Evolutionary conservation across 225 moss, liverwort and hornwort species (phyloP).

Genomic region (Takakia lepidozioides): DNA sequence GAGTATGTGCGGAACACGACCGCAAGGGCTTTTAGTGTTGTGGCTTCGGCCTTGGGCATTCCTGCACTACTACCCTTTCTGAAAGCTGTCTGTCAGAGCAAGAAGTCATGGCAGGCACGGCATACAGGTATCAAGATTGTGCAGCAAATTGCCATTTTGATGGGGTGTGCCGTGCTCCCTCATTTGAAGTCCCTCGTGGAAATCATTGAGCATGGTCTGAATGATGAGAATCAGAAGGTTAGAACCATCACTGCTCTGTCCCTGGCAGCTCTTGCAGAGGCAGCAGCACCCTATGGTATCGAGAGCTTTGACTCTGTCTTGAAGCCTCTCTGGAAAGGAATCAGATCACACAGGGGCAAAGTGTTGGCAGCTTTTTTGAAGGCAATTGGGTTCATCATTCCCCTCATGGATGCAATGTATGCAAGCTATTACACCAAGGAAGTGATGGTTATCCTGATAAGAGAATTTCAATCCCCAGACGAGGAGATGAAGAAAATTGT

Average conservation of each 20-base stretch:
- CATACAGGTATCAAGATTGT: constrained; percentile 99
- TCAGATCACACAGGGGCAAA: constrained; percentile 95
- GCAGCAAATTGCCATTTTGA: constrained; percentile 98
- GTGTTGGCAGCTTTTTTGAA: constrained; percentile 97
- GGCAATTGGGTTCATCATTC: constrained; percentile 98
- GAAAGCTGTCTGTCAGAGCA: constrained; percentile 99
- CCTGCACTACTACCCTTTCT: constrained; percentile 91
- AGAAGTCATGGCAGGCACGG: constrained; percentile 99
- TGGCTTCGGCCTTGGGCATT: constrained; percentile 94
- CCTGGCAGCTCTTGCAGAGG: constrained; percentile 92
- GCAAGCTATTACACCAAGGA: constrained; percentile 98
- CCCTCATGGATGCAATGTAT: constrained; percentile 99
- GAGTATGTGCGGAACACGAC: constrained; percentile 98
- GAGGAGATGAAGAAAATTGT: constrained; percentile 99
- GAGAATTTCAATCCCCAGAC: constrained; percentile 98
- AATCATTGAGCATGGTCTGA: constrained; percentile 97
- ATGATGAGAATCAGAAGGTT: constrained; percentile 97
- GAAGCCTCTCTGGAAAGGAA: constrained; percentile 99
- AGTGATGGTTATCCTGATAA: constrained; percentile 93
- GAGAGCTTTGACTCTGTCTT: constrained; percentile 98
- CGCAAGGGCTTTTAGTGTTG: constrained; percentile 98
- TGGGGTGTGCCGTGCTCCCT: constrained; percentile 98
- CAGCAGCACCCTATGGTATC: constrained; percentile 97
- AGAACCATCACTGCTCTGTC: constrained; percentile 96
- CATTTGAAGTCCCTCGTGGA: constrained; percentile 97